phyloP scores from a whole-genome alignment of 768 basidiomycete genomes.

The Leccinum subgranulosum region DNA sequence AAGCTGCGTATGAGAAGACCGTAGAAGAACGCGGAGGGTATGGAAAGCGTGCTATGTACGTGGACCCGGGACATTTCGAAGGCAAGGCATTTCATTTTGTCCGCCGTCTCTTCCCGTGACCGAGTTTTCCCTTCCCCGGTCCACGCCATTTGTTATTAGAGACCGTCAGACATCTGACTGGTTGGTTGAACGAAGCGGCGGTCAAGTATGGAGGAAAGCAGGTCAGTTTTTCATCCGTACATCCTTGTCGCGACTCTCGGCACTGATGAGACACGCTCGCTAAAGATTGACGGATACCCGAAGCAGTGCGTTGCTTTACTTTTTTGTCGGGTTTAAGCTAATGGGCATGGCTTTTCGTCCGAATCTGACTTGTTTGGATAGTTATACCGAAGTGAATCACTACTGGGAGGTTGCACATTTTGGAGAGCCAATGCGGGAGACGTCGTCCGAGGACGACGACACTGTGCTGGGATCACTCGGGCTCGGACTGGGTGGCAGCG shows the following conservation, averaged over 20 bases:
- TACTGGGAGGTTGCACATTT: too few relatives aligned
- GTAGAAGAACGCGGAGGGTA: slow-evolving; percentile 13
- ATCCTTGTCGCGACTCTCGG: background rate
- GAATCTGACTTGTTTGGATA: too few relatives aligned
- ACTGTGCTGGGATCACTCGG: too few relatives aligned
- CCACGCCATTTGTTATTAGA: background rate
- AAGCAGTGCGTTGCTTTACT: too few relatives aligned
- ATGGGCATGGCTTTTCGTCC: too few relatives aligned
- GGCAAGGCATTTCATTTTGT: background rate
- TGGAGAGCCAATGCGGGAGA: too few relatives aligned
- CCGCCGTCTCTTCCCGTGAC: background rate
- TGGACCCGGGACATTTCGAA: background rate
- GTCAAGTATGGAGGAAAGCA: slow-evolving; percentile 17
- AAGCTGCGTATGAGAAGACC: background rate
- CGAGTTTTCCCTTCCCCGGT: background rate
- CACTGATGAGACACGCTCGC: background rate
- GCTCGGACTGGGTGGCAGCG: too few relatives aligned
- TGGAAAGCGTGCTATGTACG: slow-evolving; percentile 1
- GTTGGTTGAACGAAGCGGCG: slow-evolving; percentile 14
- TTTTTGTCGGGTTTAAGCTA: too few relatives aligned
- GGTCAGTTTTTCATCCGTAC: background rate
- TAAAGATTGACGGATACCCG: too few relatives aligned
- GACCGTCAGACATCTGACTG: background rate
- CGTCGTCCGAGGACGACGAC: too few relatives aligned
- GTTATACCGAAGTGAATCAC: too few relatives aligned